A percentile compares a stretch with the other conserved stretches of the same genome.
Conservation (phyloP, 179 eudicot genomes). For the Vitellaria paradoxa region DNA sequence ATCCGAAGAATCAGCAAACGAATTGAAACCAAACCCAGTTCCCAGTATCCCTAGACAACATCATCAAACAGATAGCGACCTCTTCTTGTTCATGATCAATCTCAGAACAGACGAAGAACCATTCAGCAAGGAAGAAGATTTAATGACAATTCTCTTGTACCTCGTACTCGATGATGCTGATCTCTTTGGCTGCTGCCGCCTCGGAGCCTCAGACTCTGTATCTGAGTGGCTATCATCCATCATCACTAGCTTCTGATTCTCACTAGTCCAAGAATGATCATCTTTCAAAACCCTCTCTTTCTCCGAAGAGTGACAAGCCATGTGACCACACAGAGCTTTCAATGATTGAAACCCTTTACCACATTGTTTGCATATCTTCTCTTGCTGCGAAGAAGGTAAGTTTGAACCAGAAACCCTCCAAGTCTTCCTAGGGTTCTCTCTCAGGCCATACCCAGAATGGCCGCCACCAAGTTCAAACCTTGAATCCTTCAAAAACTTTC, state of each 20-base stretch:
- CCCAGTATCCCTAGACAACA: constrained; percentile 69
- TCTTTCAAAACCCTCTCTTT: constrained; percentile 47
- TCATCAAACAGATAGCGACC: constrained; percentile 81
- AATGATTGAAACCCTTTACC: constrained; percentile 86
- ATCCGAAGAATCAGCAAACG: constrained; percentile 60
- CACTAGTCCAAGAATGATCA: constrained; percentile 54
- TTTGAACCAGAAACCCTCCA: constrained; percentile 62
- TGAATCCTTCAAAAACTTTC: constrained; percentile 1
- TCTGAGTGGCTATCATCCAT: constrained; percentile 28
- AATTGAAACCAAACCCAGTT: constrained; percentile 34
- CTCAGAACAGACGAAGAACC: constrained; percentile 63
- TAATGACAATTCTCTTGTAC: constrained; percentile 34
- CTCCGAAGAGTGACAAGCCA: constrained; percentile 77
- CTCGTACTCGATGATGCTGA: constrained; percentile 28
- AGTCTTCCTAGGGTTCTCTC: constrained; percentile 88
- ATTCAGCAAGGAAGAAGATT: constrained; percentile 18
- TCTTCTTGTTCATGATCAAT: constrained; percentile 80
- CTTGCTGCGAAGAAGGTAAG: constrained; percentile 21
- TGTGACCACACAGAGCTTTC: constrained; percentile 96
- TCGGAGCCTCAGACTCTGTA: constrained; percentile 23
- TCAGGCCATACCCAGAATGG: constrained; percentile 53
- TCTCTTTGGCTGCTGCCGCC: constrained; percentile 19
- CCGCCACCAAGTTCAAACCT: constrained; percentile 25
- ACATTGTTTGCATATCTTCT: constrained; percentile 83
- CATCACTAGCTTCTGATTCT: constrained; percentile 22